Evolutionary conservation across 2,329 filamentous ascomycete species (phyloP).

Genomic region (Verticillium klebahnii): DNA sequence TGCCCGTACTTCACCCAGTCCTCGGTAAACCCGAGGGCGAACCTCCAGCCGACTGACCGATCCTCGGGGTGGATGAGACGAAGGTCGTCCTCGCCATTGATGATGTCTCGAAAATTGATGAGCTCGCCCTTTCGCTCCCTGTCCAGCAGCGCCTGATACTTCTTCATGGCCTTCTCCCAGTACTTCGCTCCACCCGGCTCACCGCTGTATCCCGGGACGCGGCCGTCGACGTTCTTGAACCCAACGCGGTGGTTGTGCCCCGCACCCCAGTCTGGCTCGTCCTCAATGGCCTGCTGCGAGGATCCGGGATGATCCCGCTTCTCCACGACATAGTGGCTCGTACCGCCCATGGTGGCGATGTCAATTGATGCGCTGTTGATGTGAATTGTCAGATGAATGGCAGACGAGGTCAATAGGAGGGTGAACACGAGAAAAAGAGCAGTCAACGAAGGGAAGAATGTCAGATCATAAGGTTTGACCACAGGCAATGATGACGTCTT

Average conservation of each 20-base stretch:
- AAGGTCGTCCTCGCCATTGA: conserved; percentile 31
- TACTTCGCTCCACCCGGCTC: conserved; percentile 1
- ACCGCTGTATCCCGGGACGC: conserved; percentile 25
- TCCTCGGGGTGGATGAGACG: conserved; percentile 37
- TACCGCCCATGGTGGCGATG: conserved; percentile 4
- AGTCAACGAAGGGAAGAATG: neutral
- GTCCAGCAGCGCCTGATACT: conserved; percentile 3
- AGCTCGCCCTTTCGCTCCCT: conserved; percentile 19
- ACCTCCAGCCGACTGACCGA: conserved; percentile 42
- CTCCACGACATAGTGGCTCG: conserved; percentile 6
- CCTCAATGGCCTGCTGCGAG: conserved; percentile 29
- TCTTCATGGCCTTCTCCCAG: neutral
- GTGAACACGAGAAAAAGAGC: neutral
- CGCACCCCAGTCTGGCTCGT: conserved; percentile 36
- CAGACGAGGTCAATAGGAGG: neutral
- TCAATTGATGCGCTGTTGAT: neutral
- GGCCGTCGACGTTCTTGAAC: conserved; percentile 27
- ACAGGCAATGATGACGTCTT: neutral
- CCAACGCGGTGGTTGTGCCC: conserved; percentile 34
- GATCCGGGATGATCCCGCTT: conserved; percentile 29
- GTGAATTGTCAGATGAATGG: neutral
- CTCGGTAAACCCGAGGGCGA: conserved; percentile 42
- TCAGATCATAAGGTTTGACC: neutral
- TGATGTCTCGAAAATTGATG: conserved; percentile 32
- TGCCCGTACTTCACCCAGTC: conserved; percentile 43